Base-by-base conservation (phyloP, 2,329 filamentous ascomycete species). In the Sarocladiaceae sp. region DNA sequence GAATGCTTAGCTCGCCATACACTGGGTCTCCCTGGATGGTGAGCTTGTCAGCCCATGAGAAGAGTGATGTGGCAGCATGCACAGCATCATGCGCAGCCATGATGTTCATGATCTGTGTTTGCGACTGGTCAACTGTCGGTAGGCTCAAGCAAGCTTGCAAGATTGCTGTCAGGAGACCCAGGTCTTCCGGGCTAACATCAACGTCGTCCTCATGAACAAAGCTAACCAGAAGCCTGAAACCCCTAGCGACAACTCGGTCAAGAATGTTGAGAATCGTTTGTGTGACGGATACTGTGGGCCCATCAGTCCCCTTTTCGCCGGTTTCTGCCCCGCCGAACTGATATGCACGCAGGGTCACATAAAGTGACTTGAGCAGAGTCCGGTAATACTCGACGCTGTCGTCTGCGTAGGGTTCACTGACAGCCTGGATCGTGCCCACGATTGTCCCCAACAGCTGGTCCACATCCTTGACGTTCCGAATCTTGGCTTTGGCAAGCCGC, bases 41-140 rank as follows among this genome's bases (percentile, higher is more conserved):
- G 19, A 97, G 74, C 52, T 83, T 81, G 61, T 97, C 89, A 3
- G 91, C 80, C 93, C 93, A 98, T 0, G 89, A 95, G 64, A 91
- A 97, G 4, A 98, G 74, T 26, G 86, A 88, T 5, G 84, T 82
- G 1, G 89, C 90, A 48, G 89, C 85, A 55, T 91, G 85, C 35
- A 88, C 75, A 1, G 83, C 83, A 50, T 85, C 82, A 58, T 89
- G 82, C 37, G 79, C 78, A 1, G 77, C 71, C 70, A 88, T 72
- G 51, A 82, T 82, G 56, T 81, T 78, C 44, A 88, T 73, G 29
- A 91, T 77, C 53, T 88, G 83, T 12, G 77, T 72, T 50, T 85
- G 80, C 40, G 81, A 78, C 51, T 85, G 76, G 45, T 85, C 80
- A 48, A 88, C 82, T 39, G 83, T 82, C 0, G 88, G 87, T 23